Base-by-base conservation (phyloP, 148 eudicot species). In the Nyssa sinensis region DNA sequence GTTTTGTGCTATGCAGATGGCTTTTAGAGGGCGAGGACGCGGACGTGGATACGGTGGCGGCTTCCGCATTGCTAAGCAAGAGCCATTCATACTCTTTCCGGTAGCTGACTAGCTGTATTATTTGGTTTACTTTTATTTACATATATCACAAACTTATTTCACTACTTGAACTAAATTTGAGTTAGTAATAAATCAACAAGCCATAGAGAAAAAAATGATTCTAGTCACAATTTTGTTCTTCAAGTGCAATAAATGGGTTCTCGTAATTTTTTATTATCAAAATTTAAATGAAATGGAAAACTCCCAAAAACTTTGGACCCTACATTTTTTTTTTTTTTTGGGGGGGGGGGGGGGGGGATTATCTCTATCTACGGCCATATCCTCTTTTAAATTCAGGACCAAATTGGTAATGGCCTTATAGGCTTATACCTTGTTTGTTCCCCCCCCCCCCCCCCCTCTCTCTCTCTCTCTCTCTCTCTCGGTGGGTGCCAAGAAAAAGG, bases 1-100 rank as follows among this genome's bases (percentile, higher is more conserved):
- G 37, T 39, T 63, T 17, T n/a, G 74, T 51, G 19, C 19, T 33
- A 31, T 12, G 64, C 74, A 64, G 69, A 82, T 82, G 84, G 71
- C 84, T 0, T 82, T 75, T 75, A 75, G 84, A 69, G 83, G 80
- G 9, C 37, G 84, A 8, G 84, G 84, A 24, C 79, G 81, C 23
- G 84, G 84, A 23, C 49, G 66, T 17, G 72, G 66, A 8, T 44
- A 74, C 11, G 55, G 67, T 24, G 72, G 84, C 3, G 62, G 77
- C 19, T 62, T 34, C 12, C 71, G 75, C 16, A 23, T 2, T 8
- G 81, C 76, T 1, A 66, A 66, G 70, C 73, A 70, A 66, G 60
- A 31, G 34, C 63, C 62, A 9, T 82, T 82, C 34, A 74, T 74
- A 31, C 73, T 70, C 14, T 82, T 70, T 62, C 84, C 84, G 49